Percentiles rank a stretch among this genome's conserved stretches.
Conservation (phyloP, 1,284 basidiomycete genomes). For the Anthracocystis walkeri region DNA sequence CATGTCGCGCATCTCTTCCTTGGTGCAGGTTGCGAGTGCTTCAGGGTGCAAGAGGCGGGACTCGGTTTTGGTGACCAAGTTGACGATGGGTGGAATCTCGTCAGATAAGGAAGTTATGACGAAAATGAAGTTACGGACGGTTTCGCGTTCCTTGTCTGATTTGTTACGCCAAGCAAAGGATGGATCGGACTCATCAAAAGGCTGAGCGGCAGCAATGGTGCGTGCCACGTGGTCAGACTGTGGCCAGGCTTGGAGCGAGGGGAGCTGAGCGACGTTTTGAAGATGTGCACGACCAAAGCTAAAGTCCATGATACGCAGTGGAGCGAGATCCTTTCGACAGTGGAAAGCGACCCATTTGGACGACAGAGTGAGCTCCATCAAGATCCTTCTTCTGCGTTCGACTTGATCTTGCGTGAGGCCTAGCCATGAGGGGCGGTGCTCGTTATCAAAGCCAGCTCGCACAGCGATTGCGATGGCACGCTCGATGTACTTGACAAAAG, state of each 20-base stretch:
- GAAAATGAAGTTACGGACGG: conserved; percentile 12
- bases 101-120: conserved; percentile 4
- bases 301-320: conserved; percentile 13
- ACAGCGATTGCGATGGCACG: conserved; percentile 19
- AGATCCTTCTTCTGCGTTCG: conserved; percentile 22
- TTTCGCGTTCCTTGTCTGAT: conserved; percentile 12
- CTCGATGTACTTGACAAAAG: conserved; percentile 20
- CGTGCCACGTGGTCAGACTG: conserved; percentile 9
- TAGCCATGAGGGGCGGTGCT: conserved; percentile 24
- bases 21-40: conserved; percentile 20
- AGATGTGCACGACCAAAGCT: conserved; percentile 23
- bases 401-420: conserved; percentile 20
- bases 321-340: conserved; percentile 13
- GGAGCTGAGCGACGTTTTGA: conserved; percentile 14
- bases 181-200: background rate
- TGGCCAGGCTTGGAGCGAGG: conserved; percentile 25
- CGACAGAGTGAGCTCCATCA: conserved; percentile 12
- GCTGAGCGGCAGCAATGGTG: conserved; percentile 8
- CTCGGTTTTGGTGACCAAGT: conserved; percentile 23
- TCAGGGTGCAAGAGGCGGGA: conserved; percentile 21
- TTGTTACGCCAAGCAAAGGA: conserved; percentile 19
- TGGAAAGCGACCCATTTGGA: conserved; percentile 35
- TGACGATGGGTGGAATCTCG: conserved; percentile 23
- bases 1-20: conserved; percentile 38
- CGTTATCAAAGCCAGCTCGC: conserved; percentile 26